These are phyloP conservation scores for Talaromyces sp. DNA, from an alignment of 2,329 filamentous ascomycete species.

Conservation along the genomic window DNA sequence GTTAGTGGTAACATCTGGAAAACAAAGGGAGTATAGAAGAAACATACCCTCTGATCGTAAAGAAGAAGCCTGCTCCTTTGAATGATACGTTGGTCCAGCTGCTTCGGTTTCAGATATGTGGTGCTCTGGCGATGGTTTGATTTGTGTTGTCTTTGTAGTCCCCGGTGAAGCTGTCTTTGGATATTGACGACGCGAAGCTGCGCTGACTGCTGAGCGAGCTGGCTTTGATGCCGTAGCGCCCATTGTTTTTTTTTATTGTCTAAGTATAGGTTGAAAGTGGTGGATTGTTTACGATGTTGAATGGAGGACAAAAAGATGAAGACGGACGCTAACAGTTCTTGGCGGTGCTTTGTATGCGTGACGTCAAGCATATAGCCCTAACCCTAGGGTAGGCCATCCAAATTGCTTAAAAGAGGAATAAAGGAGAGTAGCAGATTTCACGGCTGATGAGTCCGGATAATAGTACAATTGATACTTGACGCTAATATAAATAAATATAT, in stretches of 20 bases:
- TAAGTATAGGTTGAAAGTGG: not conserved
- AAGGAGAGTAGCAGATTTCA: too few relatives aligned
- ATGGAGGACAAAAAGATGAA: not conserved
- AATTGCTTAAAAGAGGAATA: not conserved
- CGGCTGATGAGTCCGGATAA: too few relatives aligned
- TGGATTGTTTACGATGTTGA: not conserved
- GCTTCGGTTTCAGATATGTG: too few relatives aligned
- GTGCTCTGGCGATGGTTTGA: slow-evolving; percentile 9
- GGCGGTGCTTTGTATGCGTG: not conserved
- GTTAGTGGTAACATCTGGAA: not conserved
- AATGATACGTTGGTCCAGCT: slow-evolving; percentile 31
- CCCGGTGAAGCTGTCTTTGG: slow-evolving; percentile 45
- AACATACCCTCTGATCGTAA: slow-evolving; percentile 31
- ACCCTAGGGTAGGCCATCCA: too few relatives aligned
- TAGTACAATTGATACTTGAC: not conserved
- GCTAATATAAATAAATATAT: too few relatives aligned
- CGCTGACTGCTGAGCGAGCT: slow-evolving; percentile 44
- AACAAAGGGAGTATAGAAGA: not conserved
- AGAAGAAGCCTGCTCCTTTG: slow-evolving; percentile 30
- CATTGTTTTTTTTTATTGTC: slow-evolving; percentile 39
- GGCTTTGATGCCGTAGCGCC: slow-evolving; percentile 57
- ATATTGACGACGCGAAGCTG: slow-evolving; percentile 51
- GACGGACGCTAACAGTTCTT: slow-evolving; percentile 8
- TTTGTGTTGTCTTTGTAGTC: slow-evolving; percentile 26
- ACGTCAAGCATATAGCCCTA: slow-evolving; percentile 1